Base-by-base conservation (phyloP, 768 basidiomycete species). In the Rhizopogon vulgaris region DNA sequence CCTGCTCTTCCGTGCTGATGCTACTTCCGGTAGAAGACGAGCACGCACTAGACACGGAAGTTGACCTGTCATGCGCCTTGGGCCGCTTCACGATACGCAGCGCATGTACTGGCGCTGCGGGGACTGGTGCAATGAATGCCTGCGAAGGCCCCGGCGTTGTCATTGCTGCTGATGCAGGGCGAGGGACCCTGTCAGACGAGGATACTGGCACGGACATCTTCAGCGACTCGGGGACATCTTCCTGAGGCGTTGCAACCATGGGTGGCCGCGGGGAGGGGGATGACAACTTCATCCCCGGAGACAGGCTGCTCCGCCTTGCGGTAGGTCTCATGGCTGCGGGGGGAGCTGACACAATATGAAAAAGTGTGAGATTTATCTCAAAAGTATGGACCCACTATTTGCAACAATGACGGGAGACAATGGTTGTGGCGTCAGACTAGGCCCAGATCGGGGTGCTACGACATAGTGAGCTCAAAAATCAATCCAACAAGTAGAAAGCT, bases 71-170 rank as follows among this genome's bases (percentile, higher is more conserved):
- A 32, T 61, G 61, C 9, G 57, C 10, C 45, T 62, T 62, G 46
- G 58, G 61, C 4, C 63, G 59, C 53, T 68, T 69, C 53, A 62
- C 50, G 27, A 66, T 63, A 10, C 65, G 60, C 11, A 65, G 56
- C 11, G 63, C 65, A 4, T 65, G 67, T 8, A 63, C 54, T 4
- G 61, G 55, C 4, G 56, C 54, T 10, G 63, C 55, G 1, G 61
- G 55, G 24, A 53, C 54, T 38, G 60, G 46, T 32, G 56, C 49
- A n/a, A 51, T 28, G 18, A 18, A 53, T 52, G 47, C 27, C 25
- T 37, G 52, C 12, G 27, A 41, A 40, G 30, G 14, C 18, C 17
- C 41, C 11, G 48, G 49, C 9, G 51, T 56, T n/a, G 45, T 46
- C 32, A 24, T 18, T 22, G 14, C 8, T 46, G 10, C 32, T 11